Evolutionary conservation across 176 grass and related monocot genomes (phyloP).

Genomic region (Musa acuminata): DNA sequence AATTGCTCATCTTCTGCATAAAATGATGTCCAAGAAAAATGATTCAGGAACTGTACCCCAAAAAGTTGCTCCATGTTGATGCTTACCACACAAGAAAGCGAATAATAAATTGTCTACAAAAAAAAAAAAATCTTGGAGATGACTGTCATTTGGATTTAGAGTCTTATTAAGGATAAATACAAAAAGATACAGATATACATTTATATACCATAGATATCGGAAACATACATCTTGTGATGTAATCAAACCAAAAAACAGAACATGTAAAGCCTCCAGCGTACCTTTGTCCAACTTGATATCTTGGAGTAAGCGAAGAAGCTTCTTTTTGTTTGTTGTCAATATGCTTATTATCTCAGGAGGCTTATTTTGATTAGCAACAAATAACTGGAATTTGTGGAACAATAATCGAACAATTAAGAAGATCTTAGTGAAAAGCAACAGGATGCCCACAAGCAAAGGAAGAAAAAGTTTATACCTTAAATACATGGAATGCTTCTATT

Average conservation of each 20-base stretch:
- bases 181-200: no score
- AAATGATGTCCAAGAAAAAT: not conserved
- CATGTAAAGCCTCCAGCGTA: slow-evolving; percentile 1
- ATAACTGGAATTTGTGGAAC: slow-evolving; percentile 33
- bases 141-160: no score
- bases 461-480: slow-evolving; percentile 47
- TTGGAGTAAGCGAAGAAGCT: slow-evolving; percentile 77
- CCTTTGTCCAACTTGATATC: slow-evolving; percentile 94
- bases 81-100: slow-evolving; percentile 2
- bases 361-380: slow-evolving; percentile 84
- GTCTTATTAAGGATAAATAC: no score
- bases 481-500: slow-evolving; percentile 93
- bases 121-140: no score
- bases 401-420: slow-evolving; percentile 18
- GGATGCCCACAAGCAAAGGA: not conserved
- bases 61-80: not conserved
- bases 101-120: slow-evolving; percentile 14
- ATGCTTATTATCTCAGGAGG: slow-evolving; percentile 68
- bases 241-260: not conserved
- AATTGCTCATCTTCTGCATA: slow-evolving; percentile 89
- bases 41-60: not conserved
- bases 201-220: not conserved
- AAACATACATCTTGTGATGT: not conserved
- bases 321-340: slow-evolving; percentile 76
- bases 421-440: slow-evolving; percentile 10